Evolutionary conservation across 208 protist genomes (phyloP).

Genomic region (Crithidia acanthocephali): DNA sequence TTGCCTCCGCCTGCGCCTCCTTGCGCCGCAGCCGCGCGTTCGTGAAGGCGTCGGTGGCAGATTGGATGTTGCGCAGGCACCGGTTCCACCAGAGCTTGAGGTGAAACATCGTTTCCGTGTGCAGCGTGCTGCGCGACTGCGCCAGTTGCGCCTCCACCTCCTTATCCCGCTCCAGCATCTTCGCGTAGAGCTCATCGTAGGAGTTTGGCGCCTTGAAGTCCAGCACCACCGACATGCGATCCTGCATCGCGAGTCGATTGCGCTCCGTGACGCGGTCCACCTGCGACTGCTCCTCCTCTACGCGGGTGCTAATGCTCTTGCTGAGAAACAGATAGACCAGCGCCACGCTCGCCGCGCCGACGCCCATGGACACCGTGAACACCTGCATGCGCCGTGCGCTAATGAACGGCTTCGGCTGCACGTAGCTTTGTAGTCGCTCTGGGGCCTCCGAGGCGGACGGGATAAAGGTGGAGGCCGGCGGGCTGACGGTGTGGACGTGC

Average conservation of each 20-base stretch:
- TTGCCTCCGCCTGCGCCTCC: conserved; percentile 42
- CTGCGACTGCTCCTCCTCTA: conserved; percentile 63
- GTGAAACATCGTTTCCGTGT: conserved; percentile 74
- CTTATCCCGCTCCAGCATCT: conserved; percentile 61
- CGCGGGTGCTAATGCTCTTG: conserved; percentile 57
- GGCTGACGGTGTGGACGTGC: conserved; percentile 26
- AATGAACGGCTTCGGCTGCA: conserved; percentile 86
- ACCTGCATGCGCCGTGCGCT: conserved; percentile 61
- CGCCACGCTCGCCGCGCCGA: conserved; percentile 62
- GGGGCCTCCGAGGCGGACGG: conserved; percentile 68
- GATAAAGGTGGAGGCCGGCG: conserved; percentile 31
- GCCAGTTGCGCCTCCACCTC: conserved; percentile 53
- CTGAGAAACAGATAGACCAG: conserved; percentile 80
- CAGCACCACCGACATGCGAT: conserved; percentile 46
- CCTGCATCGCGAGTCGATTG: conserved; percentile 51
- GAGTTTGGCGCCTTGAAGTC: conserved; percentile 79
- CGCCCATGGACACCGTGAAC: conserved; percentile 68
- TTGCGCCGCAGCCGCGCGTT: conserved; percentile 40
- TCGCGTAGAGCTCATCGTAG: conserved; percentile 73
- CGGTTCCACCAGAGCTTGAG: conserved; percentile 90
- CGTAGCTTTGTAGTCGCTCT: conserved; percentile 73
- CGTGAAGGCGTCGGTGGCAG: conserved; percentile 45
- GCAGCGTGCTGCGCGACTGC: conserved; percentile 62
- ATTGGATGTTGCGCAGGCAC: conserved; percentile 73
- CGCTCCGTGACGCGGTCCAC: conserved; percentile 53